These are phyloP conservation scores for Daucus carota DNA, from an alignment of 129 eudicot genomes.

Conservation along the genomic window DNA sequence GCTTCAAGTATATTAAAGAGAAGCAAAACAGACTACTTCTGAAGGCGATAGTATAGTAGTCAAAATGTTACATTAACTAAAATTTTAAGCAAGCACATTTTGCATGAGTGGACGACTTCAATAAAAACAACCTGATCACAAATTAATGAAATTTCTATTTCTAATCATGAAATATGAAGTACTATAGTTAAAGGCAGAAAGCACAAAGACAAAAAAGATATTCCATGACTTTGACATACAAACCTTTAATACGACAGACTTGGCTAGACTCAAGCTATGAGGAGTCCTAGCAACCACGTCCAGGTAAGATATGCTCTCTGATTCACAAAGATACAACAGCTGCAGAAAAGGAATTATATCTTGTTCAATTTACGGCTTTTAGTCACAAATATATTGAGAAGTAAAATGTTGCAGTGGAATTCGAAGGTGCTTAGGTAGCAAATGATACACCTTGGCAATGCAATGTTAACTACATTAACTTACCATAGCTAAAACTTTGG, in stretches of 20 bases:
- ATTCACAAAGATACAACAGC: constrained; percentile 92
- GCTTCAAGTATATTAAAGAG: background rate
- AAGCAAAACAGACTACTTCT: background rate
- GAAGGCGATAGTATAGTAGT: background rate
- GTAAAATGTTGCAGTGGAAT: constrained; percentile 9
- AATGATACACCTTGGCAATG: background rate
- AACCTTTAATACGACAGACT: constrained; percentile 84
- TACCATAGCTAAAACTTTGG: constrained; percentile 81
- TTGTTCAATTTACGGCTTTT: constrained; percentile 12
- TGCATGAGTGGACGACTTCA: background rate
- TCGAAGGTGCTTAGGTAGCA: constrained; percentile 11
- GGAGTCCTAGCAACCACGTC: constrained; percentile 87
- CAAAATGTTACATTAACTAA: background rate
- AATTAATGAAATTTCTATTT: background rate
- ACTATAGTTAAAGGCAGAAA: background rate
- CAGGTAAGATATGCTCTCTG: constrained; percentile 79
- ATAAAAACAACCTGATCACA: background rate
- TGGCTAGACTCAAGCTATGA: constrained; percentile 61
- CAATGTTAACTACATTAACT: constrained; percentile 28
- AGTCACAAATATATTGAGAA: constrained; percentile 2
- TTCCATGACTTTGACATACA: constrained; percentile 11
- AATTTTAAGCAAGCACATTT: background rate
- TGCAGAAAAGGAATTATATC: constrained; percentile 34
- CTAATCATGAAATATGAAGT: background rate
- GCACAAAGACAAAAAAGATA: background rate